Conservation (phyloP, 2,329 filamentous ascomycete genomes). For the Triangularia verruculosa region DNA sequence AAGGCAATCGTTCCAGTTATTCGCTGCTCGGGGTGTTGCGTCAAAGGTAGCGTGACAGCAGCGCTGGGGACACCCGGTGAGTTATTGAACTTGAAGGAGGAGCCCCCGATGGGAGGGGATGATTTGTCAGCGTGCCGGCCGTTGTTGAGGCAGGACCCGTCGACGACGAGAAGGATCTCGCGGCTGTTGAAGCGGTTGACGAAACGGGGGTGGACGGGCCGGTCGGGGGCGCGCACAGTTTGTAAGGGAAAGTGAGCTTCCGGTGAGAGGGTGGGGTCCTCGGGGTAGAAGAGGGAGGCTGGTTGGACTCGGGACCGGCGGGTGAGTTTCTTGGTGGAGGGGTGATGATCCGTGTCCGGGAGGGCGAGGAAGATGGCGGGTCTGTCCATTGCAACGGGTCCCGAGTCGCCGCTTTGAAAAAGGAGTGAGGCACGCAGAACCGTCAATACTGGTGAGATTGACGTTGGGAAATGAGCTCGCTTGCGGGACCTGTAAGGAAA, state of each 20-base stretch:
- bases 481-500: too few relatives aligned
- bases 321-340: background rate
- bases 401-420: background rate
- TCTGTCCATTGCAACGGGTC: background rate
- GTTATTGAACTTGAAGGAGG: constrained; percentile 33
- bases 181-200: constrained; percentile 35
- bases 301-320: constrained; percentile 13
- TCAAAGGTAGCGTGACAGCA: constrained; percentile 9
- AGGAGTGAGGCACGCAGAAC: background rate
- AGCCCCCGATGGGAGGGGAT: constrained; percentile 26
- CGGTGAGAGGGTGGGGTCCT: constrained; percentile 29
- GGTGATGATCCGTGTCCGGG: background rate
- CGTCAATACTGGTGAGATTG: background rate
- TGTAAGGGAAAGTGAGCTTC: constrained; percentile 36
- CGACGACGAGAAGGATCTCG: constrained; percentile 41
- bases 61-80: background rate
- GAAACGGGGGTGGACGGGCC: constrained; percentile 32
- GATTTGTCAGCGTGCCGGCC: constrained; percentile 25
- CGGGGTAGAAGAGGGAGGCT: constrained; percentile 31
- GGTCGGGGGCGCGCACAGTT: constrained; percentile 24
- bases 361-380: background rate
- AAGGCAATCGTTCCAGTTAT: constrained; percentile 29
- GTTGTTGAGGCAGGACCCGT: constrained; percentile 42
- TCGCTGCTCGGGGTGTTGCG: background rate
- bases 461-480: background rate